Evolutionary conservation across 176 grass and related monocot genomes (phyloP), one percentile per base, ranked within the genome.

Genomic region (Zoysia pacifica): DNA sequence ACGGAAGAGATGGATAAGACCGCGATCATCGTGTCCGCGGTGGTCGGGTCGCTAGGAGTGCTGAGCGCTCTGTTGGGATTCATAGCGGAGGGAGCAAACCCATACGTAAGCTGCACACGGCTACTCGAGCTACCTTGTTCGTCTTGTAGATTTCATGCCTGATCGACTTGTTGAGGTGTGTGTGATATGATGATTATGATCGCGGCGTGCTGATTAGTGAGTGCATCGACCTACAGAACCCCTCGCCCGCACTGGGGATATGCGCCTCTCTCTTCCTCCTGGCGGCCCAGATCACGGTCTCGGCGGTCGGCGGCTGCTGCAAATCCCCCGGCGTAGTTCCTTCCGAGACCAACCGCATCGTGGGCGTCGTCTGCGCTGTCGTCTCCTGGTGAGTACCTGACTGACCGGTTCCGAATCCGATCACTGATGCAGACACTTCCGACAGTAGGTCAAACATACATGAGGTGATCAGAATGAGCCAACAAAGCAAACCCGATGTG

Each of bases 251-350:
- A 16, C 67, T 87, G 28, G 67, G 42, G 1, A 13, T 83, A 1
- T 59, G 50, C 50, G 73, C 86, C 37, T 12, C 19, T 18, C 14
- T 87, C 80, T 78, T 87, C 86, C 80, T 87, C 13, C 0, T 83
- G 14, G 16, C 66, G 0, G 68, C 68, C 6, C 80, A 87, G 86
- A 35, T 78, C 68, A 20, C 15, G 19, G 11, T 83, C 43, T 11
- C 74, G 1, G 74, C 19, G 3, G 60, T 49, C 5, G 50, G 80
- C 43, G 80, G 79, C 49, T 87, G 85, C 66, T 87, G 73, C 12
- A 28, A 28, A 28, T 28, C 28, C 28, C 28, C 28, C 28, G 28
- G 28, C 28, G 28, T 28, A 28, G 28, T 59, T 8, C 78, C 65
- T 2, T 80, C 78, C 2, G 52, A 70, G 65, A 80, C 66, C 78